Percentiles rank a stretch among this genome's conserved stretches.
phyloP scores from a whole-genome alignment of 139 green algal species.

The Chlamydomonas schloesseri region DNA sequence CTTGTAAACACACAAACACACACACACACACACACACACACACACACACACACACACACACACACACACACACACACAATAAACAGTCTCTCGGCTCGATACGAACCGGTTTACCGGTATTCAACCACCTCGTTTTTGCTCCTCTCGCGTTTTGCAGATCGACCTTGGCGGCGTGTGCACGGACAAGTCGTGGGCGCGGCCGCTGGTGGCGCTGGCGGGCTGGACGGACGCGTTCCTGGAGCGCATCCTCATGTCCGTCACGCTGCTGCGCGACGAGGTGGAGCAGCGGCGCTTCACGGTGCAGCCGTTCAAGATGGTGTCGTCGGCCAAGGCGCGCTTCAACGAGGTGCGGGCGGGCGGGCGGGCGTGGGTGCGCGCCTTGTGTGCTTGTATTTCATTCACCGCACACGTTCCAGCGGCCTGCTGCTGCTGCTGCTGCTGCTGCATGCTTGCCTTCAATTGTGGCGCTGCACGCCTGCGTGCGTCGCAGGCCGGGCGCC shows the following conservation, averaged over 20 bases:
- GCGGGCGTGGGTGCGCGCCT: background rate
- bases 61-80: too few species aligned
- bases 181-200: background rate
- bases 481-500: too few species aligned
- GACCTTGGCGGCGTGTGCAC: constrained; percentile 40
- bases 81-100: too few species aligned
- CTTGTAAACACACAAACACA: too few species aligned
- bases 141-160: background rate
- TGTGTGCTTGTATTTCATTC: too few species aligned
- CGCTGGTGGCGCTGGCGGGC: constrained; percentile 32
- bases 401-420: too few species aligned
- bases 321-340: constrained; percentile 11
- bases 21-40: too few species aligned
- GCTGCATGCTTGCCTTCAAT: too few species aligned
- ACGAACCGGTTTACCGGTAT: background rate
- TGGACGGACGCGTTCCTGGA: constrained; percentile 59
- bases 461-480: too few species aligned
- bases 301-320: constrained; percentile 34
- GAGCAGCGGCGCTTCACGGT: constrained; percentile 55
- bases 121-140: too few species aligned
- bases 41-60: too few species aligned
- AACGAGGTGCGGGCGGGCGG: background rate
- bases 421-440: too few species aligned
- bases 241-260: constrained; percentile 60
- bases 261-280: constrained; percentile 54